These are phyloP conservation scores for Haemoproteus tartakovskyi DNA, from an alignment of 169 alveolate genomes.

Conservation along the genomic window DNA sequence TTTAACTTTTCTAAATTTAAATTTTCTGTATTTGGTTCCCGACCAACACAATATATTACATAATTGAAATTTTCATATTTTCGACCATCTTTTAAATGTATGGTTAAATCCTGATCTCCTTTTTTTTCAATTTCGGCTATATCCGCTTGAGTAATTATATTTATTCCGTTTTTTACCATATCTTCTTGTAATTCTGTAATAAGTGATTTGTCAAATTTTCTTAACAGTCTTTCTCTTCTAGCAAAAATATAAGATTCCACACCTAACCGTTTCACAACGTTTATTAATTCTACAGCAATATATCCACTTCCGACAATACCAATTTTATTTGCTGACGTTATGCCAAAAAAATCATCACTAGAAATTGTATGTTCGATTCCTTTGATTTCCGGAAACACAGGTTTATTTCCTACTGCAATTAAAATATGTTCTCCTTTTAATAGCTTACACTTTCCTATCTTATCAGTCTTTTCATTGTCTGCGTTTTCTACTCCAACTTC, in stretches of 20 bases:
- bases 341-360: conserved; percentile 89
- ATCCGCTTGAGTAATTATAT: conserved; percentile 82
- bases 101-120: conserved; percentile 83
- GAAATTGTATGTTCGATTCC: conserved; percentile 81
- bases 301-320: conserved; percentile 95
- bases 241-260: conserved; percentile 83
- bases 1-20: conserved; percentile 48
- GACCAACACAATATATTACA: conserved; percentile 55
- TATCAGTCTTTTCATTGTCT: conserved; percentile 28
- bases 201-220: conserved; percentile 66
- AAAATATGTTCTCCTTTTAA: conserved; percentile 75
- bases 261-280: conserved; percentile 88
- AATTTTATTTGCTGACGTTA: conserved; percentile 87
- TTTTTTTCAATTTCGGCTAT: conserved; percentile 85
- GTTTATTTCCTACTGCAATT: conserved; percentile 87
- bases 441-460: conserved; percentile 12
- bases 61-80: conserved; percentile 84
- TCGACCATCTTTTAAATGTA: conserved; percentile 88
- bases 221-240: conserved; percentile 71
- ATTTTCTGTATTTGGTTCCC: conserved; percentile 49
- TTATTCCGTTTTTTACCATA: conserved; percentile 66
- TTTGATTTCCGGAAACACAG: conserved; percentile 75
- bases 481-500: background rate
- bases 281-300: conserved; percentile 91
- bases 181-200: conserved; percentile 86